Conservation (phyloP, 208 protist species). For the Leptomonas seymouri region DNA sequence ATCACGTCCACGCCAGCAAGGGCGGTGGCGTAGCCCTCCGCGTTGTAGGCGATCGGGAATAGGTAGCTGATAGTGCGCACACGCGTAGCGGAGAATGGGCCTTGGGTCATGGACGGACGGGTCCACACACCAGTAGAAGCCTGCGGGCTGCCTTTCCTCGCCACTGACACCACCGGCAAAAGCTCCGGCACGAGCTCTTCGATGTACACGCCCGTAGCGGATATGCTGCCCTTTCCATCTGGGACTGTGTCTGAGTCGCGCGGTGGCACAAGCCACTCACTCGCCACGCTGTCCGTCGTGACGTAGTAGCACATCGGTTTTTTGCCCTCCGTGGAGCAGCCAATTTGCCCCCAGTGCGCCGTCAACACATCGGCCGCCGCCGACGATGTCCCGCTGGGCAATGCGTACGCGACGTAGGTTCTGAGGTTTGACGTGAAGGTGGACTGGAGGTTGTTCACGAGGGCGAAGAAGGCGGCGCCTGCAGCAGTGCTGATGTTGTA, state of each 20-base stretch:
- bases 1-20: slow-evolving; percentile 47
- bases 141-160: slow-evolving; percentile 25
- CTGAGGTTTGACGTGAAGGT: slow-evolving; percentile 40
- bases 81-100: slow-evolving; percentile 22
- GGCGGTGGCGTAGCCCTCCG: slow-evolving; percentile 17
- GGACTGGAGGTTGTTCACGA: slow-evolving; percentile 34
- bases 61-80: slow-evolving; percentile 41
- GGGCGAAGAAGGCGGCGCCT: slow-evolving; percentile 34
- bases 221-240: background rate
- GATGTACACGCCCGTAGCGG: slow-evolving; percentile 13
- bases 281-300: slow-evolving; percentile 7
- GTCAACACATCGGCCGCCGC: background rate
- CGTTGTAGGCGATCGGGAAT: slow-evolving; percentile 38
- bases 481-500: slow-evolving; percentile 29
- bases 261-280: slow-evolving; percentile 17
- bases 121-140: slow-evolving; percentile 40
- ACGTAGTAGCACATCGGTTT: slow-evolving; percentile 34
- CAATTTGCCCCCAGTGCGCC: slow-evolving; percentile 45
- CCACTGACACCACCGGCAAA: slow-evolving; percentile 13
- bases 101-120: slow-evolving; percentile 13
- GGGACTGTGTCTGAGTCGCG: background rate
- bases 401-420: slow-evolving; percentile 38
- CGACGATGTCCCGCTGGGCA: slow-evolving; percentile 18
- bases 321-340: slow-evolving; percentile 28
- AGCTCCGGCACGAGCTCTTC: slow-evolving; percentile 30